Conservation (phyloP, 768 basidiomycete genomes). For the Tricholoma flavovirens region DNA sequence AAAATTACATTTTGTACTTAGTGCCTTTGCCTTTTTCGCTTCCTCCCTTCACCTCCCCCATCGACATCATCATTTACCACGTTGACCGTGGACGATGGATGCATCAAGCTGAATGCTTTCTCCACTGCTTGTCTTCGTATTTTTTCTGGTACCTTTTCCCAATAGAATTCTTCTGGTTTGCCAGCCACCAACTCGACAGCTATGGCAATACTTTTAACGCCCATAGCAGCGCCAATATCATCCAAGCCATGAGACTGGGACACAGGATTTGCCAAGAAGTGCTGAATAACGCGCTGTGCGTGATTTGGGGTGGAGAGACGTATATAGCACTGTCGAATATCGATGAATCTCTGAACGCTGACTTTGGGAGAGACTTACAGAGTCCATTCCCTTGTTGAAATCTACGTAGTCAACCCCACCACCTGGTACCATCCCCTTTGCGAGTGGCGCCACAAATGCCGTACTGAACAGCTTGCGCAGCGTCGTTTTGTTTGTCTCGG, state of each 20-base stretch:
- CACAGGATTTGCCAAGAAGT: conserved; percentile 34
- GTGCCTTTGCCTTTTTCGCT: conserved; percentile 9
- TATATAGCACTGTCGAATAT: conserved; percentile 54
- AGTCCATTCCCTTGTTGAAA: conserved; percentile 71
- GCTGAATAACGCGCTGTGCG: conserved; percentile 36
- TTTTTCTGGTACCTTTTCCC: conserved; percentile 76
- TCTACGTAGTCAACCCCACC: conserved; percentile 71
- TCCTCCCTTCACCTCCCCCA: conserved; percentile 1
- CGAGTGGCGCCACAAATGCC: conserved; percentile 26
- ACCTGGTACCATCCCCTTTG: conserved; percentile 5
- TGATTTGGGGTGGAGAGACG: conserved; percentile 54
- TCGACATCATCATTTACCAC: neutral
- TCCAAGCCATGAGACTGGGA: conserved; percentile 53
- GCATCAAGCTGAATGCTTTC: conserved; percentile 13
- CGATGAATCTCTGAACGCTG: neutral
- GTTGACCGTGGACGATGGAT: neutral
- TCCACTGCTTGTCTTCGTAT: conserved; percentile 48
- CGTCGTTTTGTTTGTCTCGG: conserved; percentile 78
- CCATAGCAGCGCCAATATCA: conserved; percentile 30
- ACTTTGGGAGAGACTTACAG: conserved; percentile 36
- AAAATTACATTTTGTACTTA: neutral
- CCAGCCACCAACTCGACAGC: conserved; percentile 54
- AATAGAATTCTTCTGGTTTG: conserved; percentile 65
- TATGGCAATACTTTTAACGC: conserved; percentile 23
- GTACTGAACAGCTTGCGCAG: conserved; percentile 52